These are phyloP conservation scores for Halophytophthora batemanensis DNA, from an alignment of 352 stramenopile genomes.

Conservation along the genomic window DNA sequence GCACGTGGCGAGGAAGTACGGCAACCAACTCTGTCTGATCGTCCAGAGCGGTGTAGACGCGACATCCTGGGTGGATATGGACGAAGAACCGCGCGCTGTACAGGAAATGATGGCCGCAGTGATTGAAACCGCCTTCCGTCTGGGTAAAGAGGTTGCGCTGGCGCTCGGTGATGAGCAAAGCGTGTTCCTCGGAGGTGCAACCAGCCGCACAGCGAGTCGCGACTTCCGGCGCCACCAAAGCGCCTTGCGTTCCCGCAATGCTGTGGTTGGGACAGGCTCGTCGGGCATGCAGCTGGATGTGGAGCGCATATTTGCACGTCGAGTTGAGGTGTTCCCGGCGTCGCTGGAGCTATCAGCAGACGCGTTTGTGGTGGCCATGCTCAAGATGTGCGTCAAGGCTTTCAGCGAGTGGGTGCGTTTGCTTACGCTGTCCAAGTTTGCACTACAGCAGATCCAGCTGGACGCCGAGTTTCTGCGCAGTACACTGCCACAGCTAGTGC, in stretches of 20 bases:
- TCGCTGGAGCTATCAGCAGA: constrained; percentile 50
- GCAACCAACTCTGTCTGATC: constrained; percentile 47
- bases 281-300: constrained; percentile 74
- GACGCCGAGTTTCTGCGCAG: constrained; percentile 71
- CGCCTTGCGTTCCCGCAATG: constrained; percentile 50
- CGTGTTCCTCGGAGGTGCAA: constrained; percentile 33
- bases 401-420: constrained; percentile 65
- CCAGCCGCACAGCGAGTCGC: constrained; percentile 44
- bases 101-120: constrained; percentile 63
- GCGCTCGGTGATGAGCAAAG: constrained; percentile 62
- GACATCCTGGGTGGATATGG: constrained; percentile 51
- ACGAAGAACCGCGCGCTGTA: constrained; percentile 65
- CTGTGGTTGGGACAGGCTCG: constrained; percentile 19
- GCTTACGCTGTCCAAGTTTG: constrained; percentile 62
- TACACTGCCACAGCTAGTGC: constrained; percentile 53
- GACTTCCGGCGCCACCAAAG: constrained; percentile 66
- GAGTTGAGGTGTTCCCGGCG: constrained; percentile 62
- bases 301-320: constrained; percentile 80
- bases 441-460: constrained; percentile 77
- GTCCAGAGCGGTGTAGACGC: constrained; percentile 38
- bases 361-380: constrained; percentile 63
- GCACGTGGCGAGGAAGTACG: constrained; percentile 61
- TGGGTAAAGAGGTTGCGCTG: constrained; percentile 60
- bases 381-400: constrained; percentile 79
- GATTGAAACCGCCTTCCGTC: constrained; percentile 52